These are phyloP conservation scores for Trifolium fragiferum DNA, from an alignment of 306 rosid genomes.

Conservation along the genomic window DNA sequence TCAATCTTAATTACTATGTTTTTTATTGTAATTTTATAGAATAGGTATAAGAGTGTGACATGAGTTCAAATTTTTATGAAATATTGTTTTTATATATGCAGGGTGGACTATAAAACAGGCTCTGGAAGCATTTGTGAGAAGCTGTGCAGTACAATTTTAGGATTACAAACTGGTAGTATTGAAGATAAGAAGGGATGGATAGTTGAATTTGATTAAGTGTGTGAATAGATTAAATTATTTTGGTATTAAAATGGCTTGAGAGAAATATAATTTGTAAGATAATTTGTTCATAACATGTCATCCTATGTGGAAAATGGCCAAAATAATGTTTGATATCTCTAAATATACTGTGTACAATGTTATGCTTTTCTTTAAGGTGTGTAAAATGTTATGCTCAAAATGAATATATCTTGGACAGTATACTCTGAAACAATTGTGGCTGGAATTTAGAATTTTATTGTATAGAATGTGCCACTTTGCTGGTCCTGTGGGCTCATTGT, in stretches of 20 bases:
- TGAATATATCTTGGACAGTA: no score
- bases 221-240: not conserved
- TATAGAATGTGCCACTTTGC: no score
- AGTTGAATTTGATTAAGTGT: slow-evolving; percentile 53
- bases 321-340: not conserved
- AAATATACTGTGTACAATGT: not conserved
- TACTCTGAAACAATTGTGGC: no score
- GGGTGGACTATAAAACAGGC: slow-evolving; percentile 72
- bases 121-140: slow-evolving; percentile 50
- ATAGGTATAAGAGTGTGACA: not conserved
- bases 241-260: not conserved
- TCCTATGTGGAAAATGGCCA: not conserved
- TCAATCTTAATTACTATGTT: not conserved
- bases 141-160: slow-evolving; percentile 58
- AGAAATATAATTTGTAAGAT: not conserved
- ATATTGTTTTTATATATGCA: slow-evolving; percentile 40
- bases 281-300: not conserved
- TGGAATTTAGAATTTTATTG: no score
- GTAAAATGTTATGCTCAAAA: no score
- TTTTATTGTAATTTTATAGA: not conserved
- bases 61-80: slow-evolving; percentile 16
- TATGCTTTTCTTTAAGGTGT: no score
- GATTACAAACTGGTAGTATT: slow-evolving; percentile 66
- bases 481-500: no score
- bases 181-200: slow-evolving; percentile 81